Evolutionary conservation across 805 yeast genomes (phyloP).

Genomic region (Lipomyces sp.): DNA sequence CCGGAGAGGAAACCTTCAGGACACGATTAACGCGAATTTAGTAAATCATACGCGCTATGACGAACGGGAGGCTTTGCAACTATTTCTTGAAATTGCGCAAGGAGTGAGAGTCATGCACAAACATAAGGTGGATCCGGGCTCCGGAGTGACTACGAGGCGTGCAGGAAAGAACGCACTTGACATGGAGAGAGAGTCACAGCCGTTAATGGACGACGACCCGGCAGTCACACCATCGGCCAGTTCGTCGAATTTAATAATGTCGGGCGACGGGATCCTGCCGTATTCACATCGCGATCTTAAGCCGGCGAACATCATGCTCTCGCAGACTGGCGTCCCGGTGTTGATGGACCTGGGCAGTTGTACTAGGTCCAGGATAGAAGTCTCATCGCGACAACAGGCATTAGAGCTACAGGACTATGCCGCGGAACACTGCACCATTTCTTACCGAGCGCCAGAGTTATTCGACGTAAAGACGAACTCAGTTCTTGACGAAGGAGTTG

Average conservation of each 20-base stretch:
- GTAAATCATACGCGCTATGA: conserved; percentile 58
- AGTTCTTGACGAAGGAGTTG: conserved; percentile 73
- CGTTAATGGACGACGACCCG: conserved; percentile 50
- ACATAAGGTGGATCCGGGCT: conserved; percentile 48
- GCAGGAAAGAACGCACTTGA: conserved; percentile 12
- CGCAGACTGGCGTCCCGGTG: conserved; percentile 75
- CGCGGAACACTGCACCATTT: conserved; percentile 81
- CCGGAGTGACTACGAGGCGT: background rate
- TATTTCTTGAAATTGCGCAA: conserved; percentile 70
- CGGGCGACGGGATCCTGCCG: conserved; percentile 57
- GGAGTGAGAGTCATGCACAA: conserved; percentile 80
- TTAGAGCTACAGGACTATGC: conserved; percentile 78
- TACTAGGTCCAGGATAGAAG: conserved; percentile 59
- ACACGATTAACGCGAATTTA: conserved; percentile 67
- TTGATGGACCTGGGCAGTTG: conserved; percentile 86
- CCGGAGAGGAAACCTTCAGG: conserved; percentile 72
- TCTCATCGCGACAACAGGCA: conserved; percentile 70
- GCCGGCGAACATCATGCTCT: conserved; percentile 86
- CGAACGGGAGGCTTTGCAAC: conserved; percentile 65
- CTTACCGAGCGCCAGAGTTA: conserved; percentile 90
- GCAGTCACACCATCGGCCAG: background rate
- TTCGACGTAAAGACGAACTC: conserved; percentile 73
- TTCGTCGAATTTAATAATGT: conserved; percentile 9
- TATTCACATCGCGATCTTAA: conserved; percentile 87
- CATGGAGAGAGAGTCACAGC: conserved; percentile 40